A percentile compares a stretch with the other conserved stretches of the same genome.
phyloP scores from a whole-genome alignment of 169 alveolate species.

The Theileria annulata region DNA sequence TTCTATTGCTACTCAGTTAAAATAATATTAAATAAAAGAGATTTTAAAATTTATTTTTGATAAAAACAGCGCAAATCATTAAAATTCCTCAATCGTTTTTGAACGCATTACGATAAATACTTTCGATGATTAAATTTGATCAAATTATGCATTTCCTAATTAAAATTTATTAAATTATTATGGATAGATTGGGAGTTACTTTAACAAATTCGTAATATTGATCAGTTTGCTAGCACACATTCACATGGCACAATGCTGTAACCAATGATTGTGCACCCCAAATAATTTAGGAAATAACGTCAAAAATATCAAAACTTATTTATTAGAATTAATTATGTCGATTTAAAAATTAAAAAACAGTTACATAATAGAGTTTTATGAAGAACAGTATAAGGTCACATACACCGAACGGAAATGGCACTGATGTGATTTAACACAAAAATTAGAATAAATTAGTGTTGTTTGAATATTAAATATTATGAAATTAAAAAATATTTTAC shows the following conservation, averaged over 20 bases:
- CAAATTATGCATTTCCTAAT: conserved; percentile 16
- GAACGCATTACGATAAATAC: not conserved
- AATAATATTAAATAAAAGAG: not conserved
- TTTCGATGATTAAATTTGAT: not conserved
- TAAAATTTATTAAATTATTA: not conserved
- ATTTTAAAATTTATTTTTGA: not conserved
- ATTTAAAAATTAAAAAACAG: conserved; percentile 1
- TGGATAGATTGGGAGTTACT: conserved; percentile 3
- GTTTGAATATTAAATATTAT: not conserved
- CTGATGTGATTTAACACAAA: not conserved
- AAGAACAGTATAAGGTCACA: not conserved
- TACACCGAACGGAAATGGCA: not conserved
- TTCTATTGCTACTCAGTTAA: not conserved
- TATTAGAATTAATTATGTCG: not conserved
- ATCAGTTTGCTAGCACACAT: conserved; percentile 28
- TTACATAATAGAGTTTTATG: not conserved
- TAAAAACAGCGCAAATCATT: not conserved
- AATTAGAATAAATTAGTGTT: not conserved
- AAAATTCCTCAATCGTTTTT: not conserved
- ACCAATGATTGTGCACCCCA: conserved; percentile 26
- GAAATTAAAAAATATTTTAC: conserved; percentile 1
- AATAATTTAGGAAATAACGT: not conserved
- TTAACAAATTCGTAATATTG: not conserved
- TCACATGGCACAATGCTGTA: conserved; percentile 28
- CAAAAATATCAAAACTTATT: conserved; percentile 1